Base-by-base conservation (phyloP, 1,284 basidiomycete genomes). In the Moesziomyces sp. region DNA sequence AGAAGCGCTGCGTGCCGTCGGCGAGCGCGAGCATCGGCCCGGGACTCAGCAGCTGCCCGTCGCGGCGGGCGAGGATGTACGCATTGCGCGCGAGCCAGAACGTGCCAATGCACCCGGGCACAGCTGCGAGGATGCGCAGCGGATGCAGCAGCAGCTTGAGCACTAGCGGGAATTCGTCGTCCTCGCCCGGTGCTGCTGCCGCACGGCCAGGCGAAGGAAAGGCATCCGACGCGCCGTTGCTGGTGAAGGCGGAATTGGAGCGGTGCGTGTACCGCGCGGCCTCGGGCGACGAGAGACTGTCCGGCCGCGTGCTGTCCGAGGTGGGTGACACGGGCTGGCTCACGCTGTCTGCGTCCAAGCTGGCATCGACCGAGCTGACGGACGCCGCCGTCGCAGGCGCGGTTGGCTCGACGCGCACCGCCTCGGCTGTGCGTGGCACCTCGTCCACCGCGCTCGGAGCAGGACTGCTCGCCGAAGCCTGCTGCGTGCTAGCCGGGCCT, bases 51-150 rank as follows among this genome's bases (percentile, higher is more conserved):
- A 77, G 42, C 50, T 73, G 70, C 4, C 66, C 68, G n/a, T 62
- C 45, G 21, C 50, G 40, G 2, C 24, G 52, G 0, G 59, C 59
- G 3, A 74, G 47, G 3, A 65, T 21, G 35, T 58, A 65, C 3
- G 79, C 73, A 38, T 78, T 76, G 26, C 74, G 70, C 11, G 81
- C 54, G 0, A 83, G 65, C 73, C 74, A 79, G 44, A 77, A 72
- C 2, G 80, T 82, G n/a, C 82, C 82, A 26, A 82, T 63, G 23
- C 66, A 66, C 13, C 82, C 82, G 7, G 82, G 82, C 13, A 83
- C 81, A 6, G 77, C 77, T 1, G 82, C 82, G 11, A 83, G 77
- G 8, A 83, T 58, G 11, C 82, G 76, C n/a, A 83, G 62, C 1
- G 79, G 72, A 50, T 77, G 74, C 24, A 83, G 51, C 1, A 83